These are phyloP conservation scores for Aegilops speltoides DNA, from an alignment of 176 grass and related monocot species.

Conservation along the genomic window DNA sequence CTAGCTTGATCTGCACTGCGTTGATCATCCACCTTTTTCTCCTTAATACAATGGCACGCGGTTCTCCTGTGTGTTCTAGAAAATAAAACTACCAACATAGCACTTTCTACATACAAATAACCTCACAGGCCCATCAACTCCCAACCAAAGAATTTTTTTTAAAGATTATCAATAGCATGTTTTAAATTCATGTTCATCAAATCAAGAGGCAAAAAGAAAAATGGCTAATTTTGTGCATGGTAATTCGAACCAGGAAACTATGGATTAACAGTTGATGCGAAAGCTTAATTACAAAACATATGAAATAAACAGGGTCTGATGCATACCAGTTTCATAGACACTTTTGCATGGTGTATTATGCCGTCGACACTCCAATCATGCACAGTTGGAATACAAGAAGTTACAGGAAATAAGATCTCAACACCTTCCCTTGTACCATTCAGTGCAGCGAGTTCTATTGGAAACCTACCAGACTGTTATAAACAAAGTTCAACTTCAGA, in stretches of 20 bases:
- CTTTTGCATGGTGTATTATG: not conserved
- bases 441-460: not conserved
- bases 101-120: not conserved
- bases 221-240: not conserved
- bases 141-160: not conserved
- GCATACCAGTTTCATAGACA: not conserved
- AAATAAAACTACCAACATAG: not conserved
- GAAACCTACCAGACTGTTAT: not conserved
- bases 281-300: not conserved
- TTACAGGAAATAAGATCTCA: slow-evolving; percentile 5
- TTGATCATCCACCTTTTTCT: not conserved
- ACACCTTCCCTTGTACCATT: not conserved
- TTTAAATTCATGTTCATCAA: not conserved
- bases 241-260: not conserved
- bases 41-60: not conserved
- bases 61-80: not conserved
- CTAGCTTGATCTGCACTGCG: not conserved
- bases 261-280: not conserved
- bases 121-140: not conserved
- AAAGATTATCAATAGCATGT: not conserved
- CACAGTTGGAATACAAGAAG: not conserved
- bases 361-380: not conserved
- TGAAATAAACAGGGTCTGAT: not conserved
- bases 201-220: not conserved
- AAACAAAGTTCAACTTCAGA: not conserved